A percentile compares a stretch with the other conserved stretches of the same genome.
phyloP scores from a whole-genome alignment of 108 stramenopile genomes.

The Stephanodiscus triporus region DNA sequence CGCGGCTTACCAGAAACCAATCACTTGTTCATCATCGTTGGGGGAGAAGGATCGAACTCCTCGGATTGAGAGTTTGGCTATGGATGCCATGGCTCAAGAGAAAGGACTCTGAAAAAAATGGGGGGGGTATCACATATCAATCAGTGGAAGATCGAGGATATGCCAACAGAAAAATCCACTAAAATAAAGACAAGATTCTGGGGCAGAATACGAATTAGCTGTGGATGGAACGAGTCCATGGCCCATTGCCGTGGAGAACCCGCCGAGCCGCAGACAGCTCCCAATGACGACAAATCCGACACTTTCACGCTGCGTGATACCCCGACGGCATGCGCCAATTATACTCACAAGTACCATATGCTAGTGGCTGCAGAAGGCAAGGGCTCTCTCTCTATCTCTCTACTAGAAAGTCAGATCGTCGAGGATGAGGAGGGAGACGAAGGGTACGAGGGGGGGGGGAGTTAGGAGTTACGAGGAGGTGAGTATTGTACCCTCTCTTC shows the following conservation, averaged over 20 bases:
- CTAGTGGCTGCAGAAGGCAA: too few relatives aligned
- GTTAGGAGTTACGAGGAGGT: too few relatives aligned
- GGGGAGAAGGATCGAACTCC: constrained; percentile 97
- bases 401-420: too few relatives aligned
- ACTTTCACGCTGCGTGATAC: too few relatives aligned
- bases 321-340: too few relatives aligned
- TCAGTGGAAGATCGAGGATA: not conserved
- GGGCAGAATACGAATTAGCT: not conserved
- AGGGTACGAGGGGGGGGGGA: too few relatives aligned
- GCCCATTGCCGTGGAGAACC: not conserved
- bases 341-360: too few relatives aligned
- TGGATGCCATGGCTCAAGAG: constrained; percentile 80
- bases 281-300: not conserved
- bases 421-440: too few relatives aligned
- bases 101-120: not conserved
- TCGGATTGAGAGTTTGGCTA: constrained; percentile 94
- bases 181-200: too few relatives aligned
- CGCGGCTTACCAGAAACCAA: constrained; percentile 80
- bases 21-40: constrained; percentile 93
- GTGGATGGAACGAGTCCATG: not conserved
- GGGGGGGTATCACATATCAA: not conserved
- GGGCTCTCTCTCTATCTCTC: too few relatives aligned
- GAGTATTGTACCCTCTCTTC: too few relatives aligned
- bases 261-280: not conserved
- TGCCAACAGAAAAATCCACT: too few relatives aligned